These are phyloP conservation scores for Coelastrella sp. DNA, from an alignment of 139 green algal species.

Conservation along the genomic window DNA sequence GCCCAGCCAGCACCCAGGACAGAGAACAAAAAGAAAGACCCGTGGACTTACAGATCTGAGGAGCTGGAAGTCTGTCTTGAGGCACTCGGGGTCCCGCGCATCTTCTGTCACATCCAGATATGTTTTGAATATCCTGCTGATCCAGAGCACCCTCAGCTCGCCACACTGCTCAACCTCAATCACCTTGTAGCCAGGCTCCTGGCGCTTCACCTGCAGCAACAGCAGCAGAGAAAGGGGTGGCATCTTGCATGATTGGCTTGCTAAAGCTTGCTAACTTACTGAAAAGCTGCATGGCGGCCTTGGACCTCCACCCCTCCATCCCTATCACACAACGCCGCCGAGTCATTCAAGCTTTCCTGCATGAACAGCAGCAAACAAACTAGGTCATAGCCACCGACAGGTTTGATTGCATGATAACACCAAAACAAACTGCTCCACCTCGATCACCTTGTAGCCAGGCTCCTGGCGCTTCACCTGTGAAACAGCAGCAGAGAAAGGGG, in stretches of 20 bases:
- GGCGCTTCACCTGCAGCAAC: slow-evolving; percentile 1
- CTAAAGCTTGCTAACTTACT: no score
- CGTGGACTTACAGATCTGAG: slow-evolving; percentile 47
- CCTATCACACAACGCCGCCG: no score
- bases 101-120: slow-evolving; percentile 59
- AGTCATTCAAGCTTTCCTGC: no score
- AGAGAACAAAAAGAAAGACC: no score
- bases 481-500: no score
- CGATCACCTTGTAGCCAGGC: slow-evolving; percentile 19
- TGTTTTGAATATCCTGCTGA: slow-evolving; percentile 46
- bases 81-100: slow-evolving; percentile 45
- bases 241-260: no score
- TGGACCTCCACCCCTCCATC: no score
- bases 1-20: not conserved
- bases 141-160: slow-evolving; percentile 50
- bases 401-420: no score
- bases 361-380: no score
- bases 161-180: slow-evolving; percentile 60
- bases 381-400: no score
- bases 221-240: not conserved
- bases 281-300: no score
- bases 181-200: slow-evolving; percentile 7
- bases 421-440: slow-evolving; percentile 65
- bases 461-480: slow-evolving; percentile 8
- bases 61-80: slow-evolving; percentile 55